Base-by-base conservation (phyloP, 768 basidiomycete species). In the Termitomyces sp. region DNA sequence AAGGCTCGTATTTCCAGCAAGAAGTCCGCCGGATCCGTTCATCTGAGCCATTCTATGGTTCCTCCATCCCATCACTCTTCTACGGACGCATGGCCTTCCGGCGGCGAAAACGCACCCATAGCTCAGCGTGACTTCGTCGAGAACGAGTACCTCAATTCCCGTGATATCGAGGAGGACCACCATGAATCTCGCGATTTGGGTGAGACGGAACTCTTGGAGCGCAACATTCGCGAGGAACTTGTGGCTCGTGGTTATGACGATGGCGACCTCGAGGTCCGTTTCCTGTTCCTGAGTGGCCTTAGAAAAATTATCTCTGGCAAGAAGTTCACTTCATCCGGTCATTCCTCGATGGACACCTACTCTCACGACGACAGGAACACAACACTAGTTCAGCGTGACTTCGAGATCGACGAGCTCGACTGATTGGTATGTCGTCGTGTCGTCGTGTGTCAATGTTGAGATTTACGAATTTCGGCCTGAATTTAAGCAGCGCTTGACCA, bases 361-460 rank as follows among this genome's bases (percentile, higher is more conserved):
- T 4, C 16, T 14, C 14, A 35, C 48, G 13, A 22, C 1, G 4
- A 48, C 30, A 18, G 6, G 14, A 20, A 26, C 13, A 16, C 20
- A 51, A 14, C 22, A 2, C 4, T 35, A 3, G 50, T 16, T 18
- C 50, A 22, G 22, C 22, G 33, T 16, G 30, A 24, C 33, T 50
- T 51, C 18, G 44, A 56, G 13, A 36, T 40, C 8, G 55, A 49
- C 55, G 56, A 51, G n/a, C 42, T 57, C 2, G 56, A 52, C 42
- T 54, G n/a, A 51, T 51, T 18, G 8, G 35, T 38, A 26, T 18
- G 35, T 38, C n/a, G 22, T 18, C n/a, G n/a, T n/a, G n/a, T n/a
- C n/a, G 22, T 16, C 18, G 22, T 38, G 22, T 18, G 10, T 18
- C 16, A n/a, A n/a, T 16, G 10, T 26, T 10, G 18, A 38, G 22